Base-by-base conservation (phyloP, 2,329 filamentous ascomycete species). In the Shiraia sp. region DNA sequence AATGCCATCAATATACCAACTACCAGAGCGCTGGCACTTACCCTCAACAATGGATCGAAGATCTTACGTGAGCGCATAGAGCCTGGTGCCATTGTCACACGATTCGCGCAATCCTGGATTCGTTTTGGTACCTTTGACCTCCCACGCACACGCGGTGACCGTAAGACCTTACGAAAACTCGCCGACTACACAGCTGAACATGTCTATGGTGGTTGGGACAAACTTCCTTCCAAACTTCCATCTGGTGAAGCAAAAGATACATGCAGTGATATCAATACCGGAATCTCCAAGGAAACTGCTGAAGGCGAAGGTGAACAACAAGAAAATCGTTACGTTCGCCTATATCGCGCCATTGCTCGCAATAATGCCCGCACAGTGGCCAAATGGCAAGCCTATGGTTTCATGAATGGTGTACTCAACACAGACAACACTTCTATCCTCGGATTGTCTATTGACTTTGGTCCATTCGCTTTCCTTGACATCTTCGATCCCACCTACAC, bases 321-420 rank as follows among this genome's bases (percentile, higher is more conserved):
- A 44, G 87, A 96, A 64, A 99, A 99, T 65, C 81, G 92, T 23
- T 99, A 93, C 66, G 78, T 87, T 0, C 80, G 91, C 12, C 74
- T 99, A 1, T 99, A 95, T 68, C 85, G 93, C 25, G 90, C 95
- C 61, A 85, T 99, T 41, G 84, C 85, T 3, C 83, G 90, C 29
- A 82, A 88, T 23, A 99, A 96, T 63, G 93, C 93, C 1, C 77
- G 79, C 44, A 95, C 88, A 0, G 91, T 97, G 2, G 93, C 93
- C 9, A 81, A 86, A 54, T 97, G 93, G 92, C 95, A 99, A 73
- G 90, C 90, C 0, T 97, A 97, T 62, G 93, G 90, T n/a, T 99
- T 99, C 73, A 97, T 95, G 79, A 99, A 99, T 61, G 93, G 93
- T 32, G 93, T 99, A 3, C 76, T 99, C 43, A 99, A 99, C 71